Base-by-base conservation (phyloP, 2,329 filamentous ascomycete genomes). In the Fusarium coffeatum region DNA sequence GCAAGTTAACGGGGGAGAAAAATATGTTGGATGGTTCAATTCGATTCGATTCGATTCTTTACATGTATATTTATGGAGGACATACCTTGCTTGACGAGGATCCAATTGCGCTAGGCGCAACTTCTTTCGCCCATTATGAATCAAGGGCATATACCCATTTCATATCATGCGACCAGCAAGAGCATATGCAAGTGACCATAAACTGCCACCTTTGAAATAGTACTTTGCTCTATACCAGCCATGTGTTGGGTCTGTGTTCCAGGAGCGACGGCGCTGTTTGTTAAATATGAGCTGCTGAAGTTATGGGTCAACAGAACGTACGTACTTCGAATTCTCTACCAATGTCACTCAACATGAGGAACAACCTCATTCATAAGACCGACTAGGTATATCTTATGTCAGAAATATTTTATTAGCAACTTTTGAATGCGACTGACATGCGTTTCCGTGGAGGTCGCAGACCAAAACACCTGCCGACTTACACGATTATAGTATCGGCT, bases 11-110 rank as follows among this genome's bases (percentile, higher is more conserved):
- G 60, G 30, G 49, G 55, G 46, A 49, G 50, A 49, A 48, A 58
- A 47, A 43, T 20, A 59, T 58, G 53, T 74, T 74, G 72, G 73
- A 71, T 75, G 63, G 60, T 72, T 71, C 34, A 25, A 41, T 41
- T 51, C 68, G 56, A 63, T 73, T 51, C 68, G 56, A 63, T 73
- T 72, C 68, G 55, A 68, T 75, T 75, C 72, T 75, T 75, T 55
- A 68, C 57, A 66, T 75, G 73, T 76, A 75, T 46, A 76, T 76
- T 75, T 73, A 66, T 72, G 55, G 66, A 70, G 57, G 56, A 76
- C 68, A 76, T 74, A 73, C 66, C 66, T 66, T 72, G 40, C 56
- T 70, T 61, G 62, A 60, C 46, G 45, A 59, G 67, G 67, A 55
- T 55, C 18, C 45, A 60, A 48, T 46, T 49, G 66, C 46, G 66